A percentile compares a stretch with the other conserved stretches of the same genome.
Evolutionary conservation across 192 early-diverging fungal genomes (phyloP).

Genomic region (Umbelopsis ramanniana): DNA sequence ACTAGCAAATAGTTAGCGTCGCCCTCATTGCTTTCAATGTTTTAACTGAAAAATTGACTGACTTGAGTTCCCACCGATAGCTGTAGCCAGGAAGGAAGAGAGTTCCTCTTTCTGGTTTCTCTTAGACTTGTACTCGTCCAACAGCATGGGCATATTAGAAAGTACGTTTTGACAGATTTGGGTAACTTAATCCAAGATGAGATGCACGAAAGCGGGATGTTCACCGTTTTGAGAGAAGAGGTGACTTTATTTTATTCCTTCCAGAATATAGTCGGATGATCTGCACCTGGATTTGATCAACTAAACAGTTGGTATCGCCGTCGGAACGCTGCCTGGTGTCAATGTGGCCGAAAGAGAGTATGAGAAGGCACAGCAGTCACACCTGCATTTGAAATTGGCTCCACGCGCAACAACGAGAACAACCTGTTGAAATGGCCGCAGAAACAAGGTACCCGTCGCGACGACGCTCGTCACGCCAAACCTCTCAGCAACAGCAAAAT

Average conservation of each 20-base stretch:
- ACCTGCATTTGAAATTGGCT: neutral
- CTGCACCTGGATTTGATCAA: no score
- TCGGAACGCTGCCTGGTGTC: no score
- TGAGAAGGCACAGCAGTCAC: neutral
- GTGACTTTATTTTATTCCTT: no score
- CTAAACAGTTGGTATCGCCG: no score
- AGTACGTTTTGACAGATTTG: neutral
- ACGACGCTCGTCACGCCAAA: constrained; percentile 10
- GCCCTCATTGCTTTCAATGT: neutral
- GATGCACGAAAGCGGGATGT: neutral
- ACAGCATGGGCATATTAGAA: neutral
- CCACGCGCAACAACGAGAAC: neutral
- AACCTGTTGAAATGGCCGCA: neutral
- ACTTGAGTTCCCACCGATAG: neutral
- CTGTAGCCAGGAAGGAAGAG: neutral
- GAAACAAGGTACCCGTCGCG: constrained; percentile 11
- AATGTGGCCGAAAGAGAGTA: no score
- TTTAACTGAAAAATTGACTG: neutral
- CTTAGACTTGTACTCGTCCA: neutral
- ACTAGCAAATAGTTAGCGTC: neutral
- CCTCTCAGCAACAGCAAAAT: neutral
- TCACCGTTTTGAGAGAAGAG: neutral
- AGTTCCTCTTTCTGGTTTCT: neutral
- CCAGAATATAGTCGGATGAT: no score
- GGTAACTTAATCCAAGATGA: neutral